phyloP scores from a whole-genome alignment of 78 protist species.

The Paratrimastix pyriformis region DNA sequence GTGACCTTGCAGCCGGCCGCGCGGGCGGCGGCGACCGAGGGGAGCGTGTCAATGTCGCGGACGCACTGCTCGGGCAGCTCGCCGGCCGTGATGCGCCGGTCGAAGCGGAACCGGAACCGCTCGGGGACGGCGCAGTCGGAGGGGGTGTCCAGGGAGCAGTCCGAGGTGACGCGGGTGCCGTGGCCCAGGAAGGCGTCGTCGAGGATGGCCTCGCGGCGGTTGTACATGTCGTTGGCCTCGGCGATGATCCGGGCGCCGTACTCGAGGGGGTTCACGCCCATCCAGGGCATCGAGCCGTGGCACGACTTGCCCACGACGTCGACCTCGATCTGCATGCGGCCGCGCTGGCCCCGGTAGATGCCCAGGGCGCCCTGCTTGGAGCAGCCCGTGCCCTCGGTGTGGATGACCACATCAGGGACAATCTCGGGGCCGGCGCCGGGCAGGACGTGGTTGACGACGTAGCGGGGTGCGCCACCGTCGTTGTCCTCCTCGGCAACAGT shows the following conservation, averaged over 20 bases:
- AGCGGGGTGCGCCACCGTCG: slow-evolving; percentile 45
- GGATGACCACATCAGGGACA: slow-evolving; percentile 28
- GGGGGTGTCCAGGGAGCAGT: slow-evolving; percentile 39
- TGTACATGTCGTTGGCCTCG: slow-evolving; percentile 23
- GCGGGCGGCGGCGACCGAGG: slow-evolving; percentile 22
- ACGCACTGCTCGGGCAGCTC: slow-evolving; percentile 30
- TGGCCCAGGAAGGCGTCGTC: slow-evolving; percentile 35
- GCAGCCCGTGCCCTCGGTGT: slow-evolving; percentile 46
- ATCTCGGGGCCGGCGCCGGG: not conserved
- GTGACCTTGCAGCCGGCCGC: slow-evolving; percentile 29
- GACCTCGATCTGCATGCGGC: slow-evolving; percentile 43
- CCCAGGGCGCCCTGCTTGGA: slow-evolving; percentile 25
- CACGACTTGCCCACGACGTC: slow-evolving; percentile 37
- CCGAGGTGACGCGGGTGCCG: slow-evolving; percentile 41
- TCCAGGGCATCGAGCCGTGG: slow-evolving; percentile 47
- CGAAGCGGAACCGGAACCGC: slow-evolving; percentile 44
- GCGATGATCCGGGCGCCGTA: slow-evolving; percentile 36
- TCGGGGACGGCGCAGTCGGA: slow-evolving; percentile 59
- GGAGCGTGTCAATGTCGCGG: slow-evolving; percentile 18
- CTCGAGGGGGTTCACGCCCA: slow-evolving; percentile 46
- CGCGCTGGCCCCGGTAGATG: slow-evolving; percentile 50
- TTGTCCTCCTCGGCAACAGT: slow-evolving; percentile 48
- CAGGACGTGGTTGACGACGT: slow-evolving; percentile 3
- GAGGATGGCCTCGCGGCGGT: slow-evolving; percentile 16
- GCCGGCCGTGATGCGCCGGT: slow-evolving; percentile 44